Evolutionary conservation across 352 stramenopile species (phyloP).

Genomic region (Phytopythium ostracodes): DNA sequence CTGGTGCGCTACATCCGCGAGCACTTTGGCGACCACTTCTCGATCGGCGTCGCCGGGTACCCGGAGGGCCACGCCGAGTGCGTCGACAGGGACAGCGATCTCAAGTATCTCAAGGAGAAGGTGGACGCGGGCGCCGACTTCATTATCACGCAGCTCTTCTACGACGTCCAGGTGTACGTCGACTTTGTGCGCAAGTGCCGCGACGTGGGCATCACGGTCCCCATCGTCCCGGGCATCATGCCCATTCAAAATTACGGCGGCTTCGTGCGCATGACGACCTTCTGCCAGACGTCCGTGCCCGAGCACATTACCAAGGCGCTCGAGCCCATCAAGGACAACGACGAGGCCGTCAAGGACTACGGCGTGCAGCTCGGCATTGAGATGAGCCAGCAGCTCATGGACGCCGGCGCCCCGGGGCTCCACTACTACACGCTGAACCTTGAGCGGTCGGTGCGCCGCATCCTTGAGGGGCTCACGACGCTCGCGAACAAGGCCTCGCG

Average conservation of each 20-base stretch:
- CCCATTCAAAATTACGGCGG: conserved; percentile 97
- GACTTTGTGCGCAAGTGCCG: conserved; percentile 93
- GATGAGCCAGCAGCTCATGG: conserved; percentile 93
- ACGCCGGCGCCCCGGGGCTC: conserved; percentile 80
- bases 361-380: conserved; percentile 94
- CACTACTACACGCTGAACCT: conserved; percentile 97
- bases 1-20: conserved; percentile 96
- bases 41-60: conserved; percentile 97
- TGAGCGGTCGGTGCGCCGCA: conserved; percentile 86
- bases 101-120: conserved; percentile 98
- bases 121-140: conserved; percentile 97
- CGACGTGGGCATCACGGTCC: conserved; percentile 89
- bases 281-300: conserved; percentile 94
- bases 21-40: conserved; percentile 95
- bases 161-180: conserved; percentile 94
- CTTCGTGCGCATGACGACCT: conserved; percentile 98
- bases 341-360: conserved; percentile 95
- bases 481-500: conserved; percentile 46
- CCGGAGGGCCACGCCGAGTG: conserved; percentile 96
- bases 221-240: conserved; percentile 99
- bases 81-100: conserved; percentile 87
- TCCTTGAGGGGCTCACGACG: conserved; percentile 77
- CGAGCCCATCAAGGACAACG: conserved; percentile 95
- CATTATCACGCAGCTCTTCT: conserved; percentile 99
- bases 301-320: conserved; percentile 72